Evolutionary conservation across 2,329 filamentous ascomycete genomes (phyloP), one percentile per base, ranked within the genome.

Genomic region (Pyrenophora graminea): DNA sequence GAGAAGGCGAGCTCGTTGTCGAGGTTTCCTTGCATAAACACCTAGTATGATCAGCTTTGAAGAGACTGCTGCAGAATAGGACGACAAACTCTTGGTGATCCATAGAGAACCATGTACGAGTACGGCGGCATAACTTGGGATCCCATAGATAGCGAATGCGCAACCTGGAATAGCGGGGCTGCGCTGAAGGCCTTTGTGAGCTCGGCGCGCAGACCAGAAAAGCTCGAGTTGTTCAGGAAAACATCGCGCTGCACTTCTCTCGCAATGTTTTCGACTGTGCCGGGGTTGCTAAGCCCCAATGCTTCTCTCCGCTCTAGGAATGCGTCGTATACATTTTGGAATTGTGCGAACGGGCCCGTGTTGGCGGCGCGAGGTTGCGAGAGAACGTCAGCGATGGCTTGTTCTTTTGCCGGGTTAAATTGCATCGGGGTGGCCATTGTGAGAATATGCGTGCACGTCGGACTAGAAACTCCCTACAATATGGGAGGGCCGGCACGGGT

Each of bases 221-320:
- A 97, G 86, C 94, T 95, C 76, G 91, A 89, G 81, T 97, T 96
- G 79, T 88, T 94, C 69, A 97, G 85, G 74, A 97, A 88, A 66
- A 97, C 92, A 83, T 97, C 92, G 77, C 92, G 91, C 80, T 95
- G 88, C 58, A 97, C 91, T 80, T 99, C 94, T 74, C 89, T 87
- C 64, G 89, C 85, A 74, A 96, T 87, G 71, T 86, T 87, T 77
- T 99, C 94, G 63, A 97, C 87, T 45, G 89, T 92, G 67, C 94
- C 94, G 34, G 94, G 94, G 77, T 97, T 97, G 63, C 87, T 83
- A 64, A 99, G 82, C 57, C 92, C 93, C 61, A 99, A 84, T 77
- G 89, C 88, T 66, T 87, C 89, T 80, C 94, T 88, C 78, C 90
- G 86, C 67, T 94, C 89, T 58, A 87, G 88, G 74, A 97, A 95